These are phyloP conservation scores for Plantago ovata DNA, from an alignment of 257 asterid species.

Conservation along the genomic window DNA sequence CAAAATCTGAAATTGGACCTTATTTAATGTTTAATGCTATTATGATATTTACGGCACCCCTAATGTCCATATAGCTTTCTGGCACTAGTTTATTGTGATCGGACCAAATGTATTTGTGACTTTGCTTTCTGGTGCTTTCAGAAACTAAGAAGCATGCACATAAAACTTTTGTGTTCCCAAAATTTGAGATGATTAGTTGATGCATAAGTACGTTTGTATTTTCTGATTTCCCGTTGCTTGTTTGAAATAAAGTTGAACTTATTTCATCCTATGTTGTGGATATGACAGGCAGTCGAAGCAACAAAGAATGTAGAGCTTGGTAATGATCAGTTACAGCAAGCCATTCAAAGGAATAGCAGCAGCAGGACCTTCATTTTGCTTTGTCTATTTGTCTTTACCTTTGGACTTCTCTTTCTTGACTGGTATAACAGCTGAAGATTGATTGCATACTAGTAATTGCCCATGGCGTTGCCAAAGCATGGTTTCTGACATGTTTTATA, in stretches of 20 bases:
- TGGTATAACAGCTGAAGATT: conserved; percentile 51
- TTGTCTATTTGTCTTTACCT: conserved; percentile 70
- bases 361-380: conserved; percentile 92
- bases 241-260: neutral
- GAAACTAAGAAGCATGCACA: neutral
- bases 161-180: neutral
- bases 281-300: conserved; percentile 80
- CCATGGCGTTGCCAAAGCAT: too few species aligned
- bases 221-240: neutral
- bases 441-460: conserved; percentile 13
- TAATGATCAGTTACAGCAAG: conserved; percentile 78
- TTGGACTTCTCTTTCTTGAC: conserved; percentile 81
- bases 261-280: conserved; percentile 12
- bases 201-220: too few species aligned
- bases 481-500: too few species aligned
- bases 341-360: conserved; percentile 79
- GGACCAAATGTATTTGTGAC: neutral
- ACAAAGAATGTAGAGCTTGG: conserved; percentile 86
- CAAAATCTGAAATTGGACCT: too few species aligned
- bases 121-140: neutral
- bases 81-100: too few species aligned
- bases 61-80: too few species aligned
- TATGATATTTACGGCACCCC: too few species aligned
- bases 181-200: neutral
- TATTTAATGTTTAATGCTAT: too few species aligned